Conservation (phyloP, 345 rosid species). For the Passiflora organensis region DNA sequence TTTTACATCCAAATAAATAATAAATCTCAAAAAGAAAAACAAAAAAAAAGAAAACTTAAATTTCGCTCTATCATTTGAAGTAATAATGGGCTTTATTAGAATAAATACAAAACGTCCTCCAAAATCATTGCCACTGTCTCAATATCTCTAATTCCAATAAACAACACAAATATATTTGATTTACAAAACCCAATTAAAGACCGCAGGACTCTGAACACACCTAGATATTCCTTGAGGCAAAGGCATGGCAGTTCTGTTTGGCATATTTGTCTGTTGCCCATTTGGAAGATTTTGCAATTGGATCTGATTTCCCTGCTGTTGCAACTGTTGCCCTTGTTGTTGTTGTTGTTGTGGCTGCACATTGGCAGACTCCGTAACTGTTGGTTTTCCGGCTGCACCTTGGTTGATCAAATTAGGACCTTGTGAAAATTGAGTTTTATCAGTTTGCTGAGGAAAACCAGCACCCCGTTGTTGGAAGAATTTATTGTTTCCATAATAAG, state of each 20-base stretch:
- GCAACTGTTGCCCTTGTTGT: constrained; percentile 65
- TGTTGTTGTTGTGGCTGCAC: constrained; percentile 36
- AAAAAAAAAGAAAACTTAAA: too few species aligned
- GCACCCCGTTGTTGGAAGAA: constrained; percentile 62
- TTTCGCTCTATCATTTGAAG: constrained; percentile 8
- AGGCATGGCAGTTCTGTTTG: constrained; percentile 60
- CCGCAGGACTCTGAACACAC: constrained; percentile 91
- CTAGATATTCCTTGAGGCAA: constrained; percentile 99
- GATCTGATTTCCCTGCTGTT: constrained; percentile 53
- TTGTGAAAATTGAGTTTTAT: constrained; percentile 56
- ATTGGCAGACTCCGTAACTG: constrained; percentile 40
- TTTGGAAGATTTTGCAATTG: constrained; percentile 57
- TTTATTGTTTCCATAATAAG: constrained; percentile 57
- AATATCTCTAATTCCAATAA: constrained; percentile 13
- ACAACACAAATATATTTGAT: constrained; percentile 35
- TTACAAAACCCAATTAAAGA: constrained; percentile 65
- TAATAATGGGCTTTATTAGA: constrained; percentile 13
- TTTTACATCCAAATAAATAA: background rate
- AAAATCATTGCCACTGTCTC: constrained; percentile 5
- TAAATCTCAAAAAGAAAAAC: background rate
- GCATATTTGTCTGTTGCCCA: constrained; percentile 40
- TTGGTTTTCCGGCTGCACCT: constrained; percentile 38
- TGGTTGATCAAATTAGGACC: constrained; percentile 40
- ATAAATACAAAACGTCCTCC: constrained; percentile 11
- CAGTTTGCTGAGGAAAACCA: constrained; percentile 51